Evolutionary conservation across 2,329 filamentous ascomycete species (phyloP), one percentile per base, ranked within the genome.

Genomic region (Grosmannia huntii): DNA sequence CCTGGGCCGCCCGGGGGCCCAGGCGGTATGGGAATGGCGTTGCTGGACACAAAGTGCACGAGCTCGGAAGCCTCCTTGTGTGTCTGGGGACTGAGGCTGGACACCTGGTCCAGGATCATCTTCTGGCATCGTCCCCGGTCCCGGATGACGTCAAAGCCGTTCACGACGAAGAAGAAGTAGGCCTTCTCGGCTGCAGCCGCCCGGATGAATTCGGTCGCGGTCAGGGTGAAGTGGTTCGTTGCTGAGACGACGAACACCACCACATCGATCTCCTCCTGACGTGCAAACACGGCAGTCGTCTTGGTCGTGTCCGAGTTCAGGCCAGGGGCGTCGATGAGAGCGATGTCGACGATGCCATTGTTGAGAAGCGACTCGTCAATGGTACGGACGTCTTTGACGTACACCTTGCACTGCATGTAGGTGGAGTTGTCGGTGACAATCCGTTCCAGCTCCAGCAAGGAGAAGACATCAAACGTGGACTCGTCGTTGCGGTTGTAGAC

Each of bases 101-200:
- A 78, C 19, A 99, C 85, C 71, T 97, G 92, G 65, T 96, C 90
- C 60, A 99, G 71, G 55, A 99, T 94, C 82, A 90, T 88, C 68
- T 94, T 90, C 70, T 96, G 83, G 70, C 92, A 97, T 60, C 92
- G 81, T 60, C 89, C 80, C 75, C 96, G 94, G 71, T 97, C 91
- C 62, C 87, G 81, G 66, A 99, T 97, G 61, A 87, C 87, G 71
- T 99, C 94, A 66, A 90, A 99, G 21, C 92, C 91, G 69, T 99
- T 99, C 64, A 99, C 94, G 16, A 99, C 94, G 71, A 99, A 95
- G 71, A 99, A 99, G 62, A 99, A 91, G 68, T 99, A 99, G 0
- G 94, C 92, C 73, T 99, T 99, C 68, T 99, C 94, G 48, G 92
- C 84, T 0, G 94, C 94, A 1, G 94, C 94, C 55, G 92, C 92